Evolutionary conservation across 768 basidiomycete genomes (phyloP), one percentile per base, ranked within the genome.

Genomic region (Panaeolus cyanescens): DNA sequence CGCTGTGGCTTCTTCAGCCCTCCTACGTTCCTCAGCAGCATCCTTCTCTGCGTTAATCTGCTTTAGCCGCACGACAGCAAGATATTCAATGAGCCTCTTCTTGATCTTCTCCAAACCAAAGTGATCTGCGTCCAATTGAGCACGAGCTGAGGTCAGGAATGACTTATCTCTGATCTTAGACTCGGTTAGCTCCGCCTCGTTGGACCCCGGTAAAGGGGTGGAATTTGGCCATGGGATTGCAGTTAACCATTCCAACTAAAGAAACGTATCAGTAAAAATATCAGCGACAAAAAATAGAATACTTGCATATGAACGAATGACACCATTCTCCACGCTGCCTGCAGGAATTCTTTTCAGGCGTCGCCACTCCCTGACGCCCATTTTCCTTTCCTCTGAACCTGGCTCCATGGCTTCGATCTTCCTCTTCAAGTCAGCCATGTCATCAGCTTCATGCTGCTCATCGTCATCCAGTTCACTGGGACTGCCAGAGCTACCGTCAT

Each of bases 81-180:
- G 84, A 71, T 94, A 97, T 69, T 97, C 96, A 50, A 96, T 91
- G 2, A 96, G 74, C 9, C 95, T 82, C 64, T 92, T 89, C 81
- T 97, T 98, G 72, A 98, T 90, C 72, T 92, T 93, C 60, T 95
- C 93, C 17, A 98, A 79, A 1, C 96, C 96, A 67, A 89, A 96
- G 72, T 98, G 95, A 62, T 96, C 95, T 12, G 86, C 81, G 66
- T 98, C 95, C 8, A 98, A 85, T 70, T 92, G 93, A 20, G 79
- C 78, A 22, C 91, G 87, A 28, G 95, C 93, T 34, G 81, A 83
- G 30, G 80, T 62, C 28, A 94, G 80, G 78, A 93, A 93, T 4
- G 82, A 77, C 25, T 77, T 77, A 64, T 86, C 82, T 61, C 45
- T 50, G 25, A 50, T 50, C 25, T 15, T 50, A 4, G 45, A 50